Conservation (phyloP, 495 filamentous ascomycete genomes). For the Xylaria castorea region DNA sequence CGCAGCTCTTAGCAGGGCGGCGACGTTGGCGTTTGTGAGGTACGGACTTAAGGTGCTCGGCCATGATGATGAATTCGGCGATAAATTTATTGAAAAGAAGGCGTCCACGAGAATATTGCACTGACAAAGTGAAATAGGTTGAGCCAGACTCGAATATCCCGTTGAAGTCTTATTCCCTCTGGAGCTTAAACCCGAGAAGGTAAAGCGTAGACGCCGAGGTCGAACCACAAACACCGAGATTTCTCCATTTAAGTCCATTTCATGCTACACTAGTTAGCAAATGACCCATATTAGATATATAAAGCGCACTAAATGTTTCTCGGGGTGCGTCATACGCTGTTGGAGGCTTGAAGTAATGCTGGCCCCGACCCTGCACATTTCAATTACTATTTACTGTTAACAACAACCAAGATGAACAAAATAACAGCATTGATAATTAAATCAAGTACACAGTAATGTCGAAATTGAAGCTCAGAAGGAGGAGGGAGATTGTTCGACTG, state of each 20-base stretch:
- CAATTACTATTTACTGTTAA: neutral
- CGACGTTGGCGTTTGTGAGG: conserved; percentile 17
- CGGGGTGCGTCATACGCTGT: no score
- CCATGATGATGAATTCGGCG: conserved; percentile 12
- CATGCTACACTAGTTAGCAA: neutral
- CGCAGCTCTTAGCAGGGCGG: conserved; percentile 23
- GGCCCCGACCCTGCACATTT: neutral
- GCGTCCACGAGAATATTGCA: neutral
- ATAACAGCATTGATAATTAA: neutral
- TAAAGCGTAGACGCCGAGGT: conserved; percentile 7
- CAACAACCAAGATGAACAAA: neutral
- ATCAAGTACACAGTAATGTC: neutral
- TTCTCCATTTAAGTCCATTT: neutral
- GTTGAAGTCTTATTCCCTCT: neutral
- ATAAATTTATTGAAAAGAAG: neutral
- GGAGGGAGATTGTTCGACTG: neutral
- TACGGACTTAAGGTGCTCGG: conserved; percentile 21
- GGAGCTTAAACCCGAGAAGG: conserved; percentile 18
- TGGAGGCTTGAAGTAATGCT: neutral
- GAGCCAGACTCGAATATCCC: conserved; percentile 1
- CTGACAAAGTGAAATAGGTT: neutral
- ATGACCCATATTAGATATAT: no score
- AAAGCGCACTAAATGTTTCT: no score
- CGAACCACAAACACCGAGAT: conserved; percentile 11
- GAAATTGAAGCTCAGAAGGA: neutral